Base-by-base conservation (phyloP, 2,329 filamentous ascomycete genomes). In the Pestalotiopsis sp. region DNA sequence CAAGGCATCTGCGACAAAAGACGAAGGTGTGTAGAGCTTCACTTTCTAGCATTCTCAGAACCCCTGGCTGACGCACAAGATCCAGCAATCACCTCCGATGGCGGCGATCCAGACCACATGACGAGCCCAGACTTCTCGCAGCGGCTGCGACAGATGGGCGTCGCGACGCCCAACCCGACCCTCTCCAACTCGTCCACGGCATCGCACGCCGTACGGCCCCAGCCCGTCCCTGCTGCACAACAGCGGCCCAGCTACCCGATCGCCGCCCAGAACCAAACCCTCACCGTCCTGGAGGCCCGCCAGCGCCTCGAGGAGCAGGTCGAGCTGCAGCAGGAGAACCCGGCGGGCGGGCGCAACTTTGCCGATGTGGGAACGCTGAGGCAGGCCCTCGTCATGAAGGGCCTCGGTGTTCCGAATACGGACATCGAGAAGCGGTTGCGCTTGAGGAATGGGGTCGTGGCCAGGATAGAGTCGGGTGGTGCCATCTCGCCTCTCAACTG, bases 131-230 rank as follows among this genome's bases (percentile, higher is more conserved):
- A 79, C 70, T 88, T 87, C 76, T 83, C 86, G 9, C 78, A 79
- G 63, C 86, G 87, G 17, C 81, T 89, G 4, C 81, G 81, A 31
- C 78, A 86, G 70, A 87, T 89, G 83, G 87, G 87, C 74, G 79
- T 88, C 38, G 86, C 82, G 9, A 81, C 86, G 61, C 86, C 87
- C 4, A 86, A 85, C 71, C 86, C 87, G 38, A 87, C 84, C 4
- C 84, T 81, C 61, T 88, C 86, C 5, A 80, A 84, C 27, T 87
- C 85, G 1, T 88, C 86, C 7, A 86, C 79, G 2, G 85, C 81
- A 11, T 60, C 68, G 49, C 63, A 71, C 0, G 52, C 52, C 1
- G 20, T 64, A 20, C 39, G 13, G 7, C 25, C 65, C 38, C 36
- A 60, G 20, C 9, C 20, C 14, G 68, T 14, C 52, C 45, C 63